Base-by-base conservation (phyloP, 148 eudicot genomes). In the Rhododendron ovatum region DNA sequence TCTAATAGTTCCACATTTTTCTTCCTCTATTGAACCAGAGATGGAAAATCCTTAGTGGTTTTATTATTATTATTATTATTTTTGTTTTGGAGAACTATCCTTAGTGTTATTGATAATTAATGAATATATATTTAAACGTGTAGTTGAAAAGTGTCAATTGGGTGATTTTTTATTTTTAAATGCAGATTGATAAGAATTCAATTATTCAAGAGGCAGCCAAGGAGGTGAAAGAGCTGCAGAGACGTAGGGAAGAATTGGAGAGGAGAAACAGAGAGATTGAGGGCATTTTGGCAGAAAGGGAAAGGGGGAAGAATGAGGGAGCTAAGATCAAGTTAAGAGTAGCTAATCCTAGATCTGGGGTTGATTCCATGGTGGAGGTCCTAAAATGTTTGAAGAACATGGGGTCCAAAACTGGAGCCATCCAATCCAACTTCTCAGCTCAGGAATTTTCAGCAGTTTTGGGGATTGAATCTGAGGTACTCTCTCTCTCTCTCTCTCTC, bases 111-210 rank as follows among this genome's bases (percentile, higher is more conserved):
- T 47, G 12, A 47, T 47, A 47, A 47, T 41, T 41, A 6, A 41
- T 41, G 8, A 0, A 6, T 41, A 41, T 41, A 6, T 5, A 41
- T 5, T 41, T 41, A 41, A 41, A 41, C 7, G 6, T 41, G 45
- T 0, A 41, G 45, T 41, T 41, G 45, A 41, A 41, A 41, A 41
- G 45, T 41, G 45, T 41, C 8, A 41, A 6, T 13, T 55, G 61
- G 61, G 22, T 55, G 18, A 1, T 51, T 12, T 12, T 51, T 3
- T 55, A 41, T 4, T 82, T 9, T 82, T 3, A 11, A 26, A 4
- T 82, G 89, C 87, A 92, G 93, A 85, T 67, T 61, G 92, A 92
- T 63, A 92, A 92, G 85, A 89, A 74, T 13, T 83, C 92, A 33
- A 88, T 92, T 11, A 47, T 88, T 43, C 83, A 88, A 85, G 85